Percentiles rank a stretch among this genome's conserved stretches.
Evolutionary conservation across 176 grass and related monocot genomes (phyloP).

Genomic region (Lolium multiflorum): DNA sequence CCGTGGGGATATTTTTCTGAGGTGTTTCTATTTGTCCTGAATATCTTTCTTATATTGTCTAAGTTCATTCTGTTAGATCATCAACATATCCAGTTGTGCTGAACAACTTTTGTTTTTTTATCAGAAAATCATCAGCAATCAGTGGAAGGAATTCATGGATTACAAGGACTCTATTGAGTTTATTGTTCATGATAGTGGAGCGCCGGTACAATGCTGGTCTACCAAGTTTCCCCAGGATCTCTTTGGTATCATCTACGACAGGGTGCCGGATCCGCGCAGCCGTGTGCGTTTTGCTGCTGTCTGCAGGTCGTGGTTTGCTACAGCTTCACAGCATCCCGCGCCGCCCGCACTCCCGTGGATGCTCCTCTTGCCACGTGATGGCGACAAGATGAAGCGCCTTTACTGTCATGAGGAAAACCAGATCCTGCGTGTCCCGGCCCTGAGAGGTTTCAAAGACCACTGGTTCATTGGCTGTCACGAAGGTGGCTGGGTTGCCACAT

Average conservation of each 20-base stretch:
- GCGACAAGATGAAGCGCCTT: background rate
- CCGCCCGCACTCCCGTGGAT: background rate
- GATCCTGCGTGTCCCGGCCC: background rate
- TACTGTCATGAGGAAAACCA: background rate
- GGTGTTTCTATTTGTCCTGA: too few species aligned
- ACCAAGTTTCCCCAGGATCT: background rate
- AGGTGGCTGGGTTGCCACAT: background rate
- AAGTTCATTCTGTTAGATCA: background rate
- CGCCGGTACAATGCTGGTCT: background rate
- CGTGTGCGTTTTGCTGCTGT: background rate
- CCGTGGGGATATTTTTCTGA: background rate
- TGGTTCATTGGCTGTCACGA: background rate
- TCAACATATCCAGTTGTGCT: background rate
- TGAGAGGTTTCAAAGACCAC: background rate
- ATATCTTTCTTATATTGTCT: too few species aligned
- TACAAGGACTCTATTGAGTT: slow-evolving; percentile 77
- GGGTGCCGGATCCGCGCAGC: background rate
- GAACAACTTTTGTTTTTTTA: background rate
- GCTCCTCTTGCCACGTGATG: background rate
- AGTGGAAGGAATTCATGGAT: slow-evolving; percentile 91
- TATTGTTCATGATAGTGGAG: slow-evolving; percentile 17
- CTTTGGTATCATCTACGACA: background rate
- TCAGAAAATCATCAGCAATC: slow-evolving; percentile 79
- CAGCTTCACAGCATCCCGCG: background rate
- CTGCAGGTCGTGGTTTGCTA: background rate